These are phyloP conservation scores for Colletotrichum sp. DNA, from an alignment of 2,329 filamentous ascomycete genomes.

Conservation along the genomic window DNA sequence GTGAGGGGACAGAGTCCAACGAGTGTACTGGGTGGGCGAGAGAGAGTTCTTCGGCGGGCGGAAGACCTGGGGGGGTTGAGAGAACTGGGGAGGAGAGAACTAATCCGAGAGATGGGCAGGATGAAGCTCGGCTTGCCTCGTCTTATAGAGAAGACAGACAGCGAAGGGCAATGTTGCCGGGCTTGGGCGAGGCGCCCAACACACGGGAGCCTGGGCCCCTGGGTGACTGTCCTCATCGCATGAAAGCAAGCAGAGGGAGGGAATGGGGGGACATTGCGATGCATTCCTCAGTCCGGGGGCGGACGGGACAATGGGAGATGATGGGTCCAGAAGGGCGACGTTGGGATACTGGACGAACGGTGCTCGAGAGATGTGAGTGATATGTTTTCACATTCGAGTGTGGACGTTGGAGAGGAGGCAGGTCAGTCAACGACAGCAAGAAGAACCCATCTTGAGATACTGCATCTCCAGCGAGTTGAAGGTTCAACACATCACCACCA, in stretches of 20 bases:
- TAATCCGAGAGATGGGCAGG: neutral
- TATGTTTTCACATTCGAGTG: neutral
- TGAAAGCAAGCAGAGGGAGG: neutral
- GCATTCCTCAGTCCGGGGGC: constrained; percentile 19
- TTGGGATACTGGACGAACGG: neutral
- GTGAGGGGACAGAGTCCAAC: constrained; percentile 7
- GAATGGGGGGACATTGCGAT: constrained; percentile 23
- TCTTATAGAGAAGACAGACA: neutral
- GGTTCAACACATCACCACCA: neutral
- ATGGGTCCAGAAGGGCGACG: neutral
- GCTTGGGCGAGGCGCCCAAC: neutral
- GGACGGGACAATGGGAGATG: neutral
- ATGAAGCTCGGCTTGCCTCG: neutral
- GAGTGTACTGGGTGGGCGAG: neutral
- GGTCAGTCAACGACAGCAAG: neutral
- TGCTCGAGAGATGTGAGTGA: neutral
- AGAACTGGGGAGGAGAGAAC: neutral
- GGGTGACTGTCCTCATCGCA: neutral
- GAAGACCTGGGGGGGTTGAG: neutral
- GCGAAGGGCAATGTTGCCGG: neutral
- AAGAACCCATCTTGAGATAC: neutral
- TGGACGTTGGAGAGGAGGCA: neutral
- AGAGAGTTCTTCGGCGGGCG: neutral
- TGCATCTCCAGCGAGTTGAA: neutral
- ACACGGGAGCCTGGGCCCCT: neutral